Evolutionary conservation across 352 stramenopile species (phyloP), one percentile per base, ranked within the genome.

Genomic region (Blastocystis sp.): DNA sequence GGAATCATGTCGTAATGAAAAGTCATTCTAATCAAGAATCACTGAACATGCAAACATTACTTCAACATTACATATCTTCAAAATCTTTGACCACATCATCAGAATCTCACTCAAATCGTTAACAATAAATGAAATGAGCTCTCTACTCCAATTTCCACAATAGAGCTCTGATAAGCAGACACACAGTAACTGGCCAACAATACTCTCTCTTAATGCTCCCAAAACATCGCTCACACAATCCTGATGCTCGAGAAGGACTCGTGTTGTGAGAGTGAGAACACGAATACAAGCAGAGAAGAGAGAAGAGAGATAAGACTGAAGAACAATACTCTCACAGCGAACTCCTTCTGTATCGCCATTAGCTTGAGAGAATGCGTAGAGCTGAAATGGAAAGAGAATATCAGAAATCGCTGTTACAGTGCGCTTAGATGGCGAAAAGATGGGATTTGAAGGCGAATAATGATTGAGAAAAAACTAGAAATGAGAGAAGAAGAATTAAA

Each of bases 351-450:
- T 15, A 27, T 89, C 78, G 22, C 78, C 78, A 15, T 79, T 48
- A 9, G 66, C 78, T 27, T 89, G 78, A 3, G 60, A 79, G 33
- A 89, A 89, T 37, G 76, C 44, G 19, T 89, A 89, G 60, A 89
- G 73, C 42, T 89, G 78, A 33, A 54, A 89, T 30, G 78, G 78
- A 56, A 89, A 79, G 15, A 89, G 66, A 15, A 89, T 51, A 11
- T 89, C 19, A 9, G 73, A 59, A 40, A 76, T 60, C 3, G 78
- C 78, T 3, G 22, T 79, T 1, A 17, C 33, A 11, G 78, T 51
- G 3, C 66, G 78, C 17, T 24, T 53, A 17, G 78, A 89, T 3
- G 78, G 66, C 11, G 44, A 59, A 57, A 89, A 89, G 42, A 48
- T 51, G 22, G 48, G 22, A 40, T 59, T 58, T 13, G 44, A 56